These are phyloP conservation scores for Spirogloea muscicola DNA, from an alignment of 139 green algal genomes.

Conservation along the genomic window DNA sequence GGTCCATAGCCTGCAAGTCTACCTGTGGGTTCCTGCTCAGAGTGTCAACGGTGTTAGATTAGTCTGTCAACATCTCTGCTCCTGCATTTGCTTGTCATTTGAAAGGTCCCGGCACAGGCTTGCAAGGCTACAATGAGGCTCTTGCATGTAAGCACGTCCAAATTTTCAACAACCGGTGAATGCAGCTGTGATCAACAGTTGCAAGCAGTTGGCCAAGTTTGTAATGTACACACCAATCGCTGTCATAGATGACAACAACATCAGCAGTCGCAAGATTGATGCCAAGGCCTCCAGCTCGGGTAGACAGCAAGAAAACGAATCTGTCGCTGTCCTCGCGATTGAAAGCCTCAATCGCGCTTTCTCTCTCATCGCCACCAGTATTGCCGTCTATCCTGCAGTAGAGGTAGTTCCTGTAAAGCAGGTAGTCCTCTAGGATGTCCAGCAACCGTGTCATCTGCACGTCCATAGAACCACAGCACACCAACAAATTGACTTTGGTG, in stretches of 20 bases:
- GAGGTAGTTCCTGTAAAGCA: slow-evolving; percentile 67
- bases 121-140: too few species aligned
- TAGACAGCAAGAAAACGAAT: slow-evolving; percentile 95
- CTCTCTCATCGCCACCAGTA: slow-evolving; percentile 88
- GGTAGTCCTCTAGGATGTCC: slow-evolving; percentile 97
- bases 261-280: slow-evolving; percentile 98
- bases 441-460: slow-evolving; percentile 87
- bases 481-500: background rate
- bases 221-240: slow-evolving; percentile 80
- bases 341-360: slow-evolving; percentile 86
- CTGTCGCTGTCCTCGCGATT: slow-evolving; percentile 80
- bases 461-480: background rate
- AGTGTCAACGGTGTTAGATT: too few species aligned
- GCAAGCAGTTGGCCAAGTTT: too few species aligned
- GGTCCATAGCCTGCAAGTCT: slow-evolving; percentile 97
- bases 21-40: slow-evolving; percentile 53
- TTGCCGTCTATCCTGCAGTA: slow-evolving; percentile 98
- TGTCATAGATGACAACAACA: slow-evolving; percentile 95
- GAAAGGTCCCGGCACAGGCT: too few species aligned
- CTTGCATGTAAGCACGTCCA: slow-evolving; percentile 1
- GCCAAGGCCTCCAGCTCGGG: slow-evolving; percentile 86
- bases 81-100: too few species aligned
- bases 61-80: too few species aligned
- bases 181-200: background rate
- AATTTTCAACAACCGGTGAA: background rate